Evolutionary conservation across 2,329 filamentous ascomycete species (phyloP), one percentile per base, ranked within the genome.

Genomic region (Stylonectria norvegica): DNA sequence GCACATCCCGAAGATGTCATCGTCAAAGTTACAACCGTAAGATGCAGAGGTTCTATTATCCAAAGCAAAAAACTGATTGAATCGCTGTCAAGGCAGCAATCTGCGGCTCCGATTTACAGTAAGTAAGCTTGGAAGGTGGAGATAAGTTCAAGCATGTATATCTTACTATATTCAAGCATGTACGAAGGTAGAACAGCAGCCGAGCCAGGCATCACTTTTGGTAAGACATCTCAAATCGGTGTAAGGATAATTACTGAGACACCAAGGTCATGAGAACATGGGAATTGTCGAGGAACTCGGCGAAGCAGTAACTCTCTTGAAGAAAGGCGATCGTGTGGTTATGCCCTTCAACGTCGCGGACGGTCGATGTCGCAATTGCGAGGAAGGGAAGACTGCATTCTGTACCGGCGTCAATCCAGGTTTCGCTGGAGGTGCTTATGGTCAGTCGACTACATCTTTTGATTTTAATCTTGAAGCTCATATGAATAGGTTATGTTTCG

Each of bases 341-440:
- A 72, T 83, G 59, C 79, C 80, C 0, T 83, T 83, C 65, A 83
- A 83, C 40, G 79, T 82, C 1, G 78, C 78, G 5, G 77, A 81
- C 49, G 78, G 79, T 2, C 69, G 79, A 10, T 84, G 80, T 58
- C 70, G 72, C 14, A 82, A 82, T 50, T 83, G 80, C 42, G 79
- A 83, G 52, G 76, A 83, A 48, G 79, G 79, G 3, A 72, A 71
- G 43, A 83, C 79, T 1, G 79, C 79, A 0, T 83, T 83, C 51
- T 83, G 79, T 56, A 84, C 79, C 0, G 80, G 79, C 11, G 54
- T 71, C 40, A 60, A 66, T 46, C 56, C 67, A 41, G 50, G 65
- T 6, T 60, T 70, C 54, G 57, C 66, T 33, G 53, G 62, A 42
- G 53, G 64, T 42, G 55, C 63, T 22, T 60, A 67, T 14, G 55